Evolutionary conservation across 306 rosid genomes (phyloP), one percentile per base, ranked within the genome.

Genomic region (Prunus campanulata): DNA sequence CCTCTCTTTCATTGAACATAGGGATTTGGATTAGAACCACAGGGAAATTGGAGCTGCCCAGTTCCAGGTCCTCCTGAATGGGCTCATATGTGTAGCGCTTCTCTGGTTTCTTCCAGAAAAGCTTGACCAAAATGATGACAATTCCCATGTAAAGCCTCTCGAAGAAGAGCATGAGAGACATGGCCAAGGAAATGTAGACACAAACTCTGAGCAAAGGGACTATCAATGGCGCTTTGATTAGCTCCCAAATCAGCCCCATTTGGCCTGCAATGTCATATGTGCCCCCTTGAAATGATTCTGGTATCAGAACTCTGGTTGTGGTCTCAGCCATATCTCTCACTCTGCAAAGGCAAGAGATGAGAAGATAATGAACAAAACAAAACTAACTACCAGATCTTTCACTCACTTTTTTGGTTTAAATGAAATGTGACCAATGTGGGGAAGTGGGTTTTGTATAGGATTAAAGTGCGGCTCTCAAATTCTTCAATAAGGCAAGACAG

Each of bases 1-100:
- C 99, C 99, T 96, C 99, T 88, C 60, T 87, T 78, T 96, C 99
- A 60, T 96, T 96, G 86, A 83, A 96, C 99, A 96, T 96, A 19
- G 99, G 99, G 86, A 96, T 96, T 90, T 96, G 99, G 27, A 96
- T n/a, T 6, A 96, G 95, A 42, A 96, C 98, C 15, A 81, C 85
- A 0, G 99, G 99, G 86, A 87, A 96, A 85, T 91, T 89, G 11
- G 96, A 80, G 81, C 86, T 77, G 2, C 99, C 99, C 27, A 81
- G 32, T 88, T 96, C 99, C 59, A 77, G 78, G 30, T 96, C 99
- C 3, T 96, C 99, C 72, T 87, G 87, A 14, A 96, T 68, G 1
- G 78, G 84, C 13, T 96, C 94, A 8, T 20, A 92, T 0, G 80
- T 91, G 83, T 92, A 92, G 2, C 99, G 87, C 46, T 88, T 82